A percentile compares a stretch with the other conserved stretches of the same genome.
phyloP scores from a whole-genome alignment of 139 green algal genomes.

The Tetradesmus lagerheimii region DNA sequence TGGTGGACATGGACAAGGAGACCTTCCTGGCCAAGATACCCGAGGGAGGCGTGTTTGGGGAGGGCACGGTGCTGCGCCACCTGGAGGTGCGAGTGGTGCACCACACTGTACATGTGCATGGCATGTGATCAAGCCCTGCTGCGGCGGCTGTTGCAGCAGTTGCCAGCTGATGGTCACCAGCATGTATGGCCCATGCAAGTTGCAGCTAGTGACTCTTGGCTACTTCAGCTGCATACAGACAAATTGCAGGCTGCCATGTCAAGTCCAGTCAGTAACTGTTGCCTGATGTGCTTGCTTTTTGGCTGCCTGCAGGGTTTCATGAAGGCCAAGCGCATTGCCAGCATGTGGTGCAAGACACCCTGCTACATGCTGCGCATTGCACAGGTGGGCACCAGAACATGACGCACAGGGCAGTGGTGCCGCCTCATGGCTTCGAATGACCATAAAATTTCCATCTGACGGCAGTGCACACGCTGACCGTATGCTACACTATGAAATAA shows the following conservation, averaged over 20 bases:
- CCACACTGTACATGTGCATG: no score
- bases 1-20: slow-evolving; percentile 51
- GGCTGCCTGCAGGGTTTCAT: slow-evolving; percentile 28
- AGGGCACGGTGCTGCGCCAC: slow-evolving; percentile 50
- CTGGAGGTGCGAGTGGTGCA: slow-evolving; percentile 24
- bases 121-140: no score
- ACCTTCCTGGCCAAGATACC: slow-evolving; percentile 54
- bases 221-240: no score
- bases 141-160: background rate
- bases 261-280: no score
- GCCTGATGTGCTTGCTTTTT: background rate
- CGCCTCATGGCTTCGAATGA: no score
- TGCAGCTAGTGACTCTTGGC: no score
- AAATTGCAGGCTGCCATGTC: background rate
- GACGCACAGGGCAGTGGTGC: no score
- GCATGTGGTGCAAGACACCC: slow-evolving; percentile 61
- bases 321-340: slow-evolving; percentile 55
- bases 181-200: no score
- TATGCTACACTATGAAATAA: no score
- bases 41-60: slow-evolving; percentile 64
- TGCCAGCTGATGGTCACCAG: no score
- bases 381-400: slow-evolving; percentile 35
- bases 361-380: slow-evolving; percentile 61
- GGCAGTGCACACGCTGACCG: no score
- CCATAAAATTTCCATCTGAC: no score